Conservation (phyloP, 352 stramenopile species). For the Globisporangium irregulare region DNA sequence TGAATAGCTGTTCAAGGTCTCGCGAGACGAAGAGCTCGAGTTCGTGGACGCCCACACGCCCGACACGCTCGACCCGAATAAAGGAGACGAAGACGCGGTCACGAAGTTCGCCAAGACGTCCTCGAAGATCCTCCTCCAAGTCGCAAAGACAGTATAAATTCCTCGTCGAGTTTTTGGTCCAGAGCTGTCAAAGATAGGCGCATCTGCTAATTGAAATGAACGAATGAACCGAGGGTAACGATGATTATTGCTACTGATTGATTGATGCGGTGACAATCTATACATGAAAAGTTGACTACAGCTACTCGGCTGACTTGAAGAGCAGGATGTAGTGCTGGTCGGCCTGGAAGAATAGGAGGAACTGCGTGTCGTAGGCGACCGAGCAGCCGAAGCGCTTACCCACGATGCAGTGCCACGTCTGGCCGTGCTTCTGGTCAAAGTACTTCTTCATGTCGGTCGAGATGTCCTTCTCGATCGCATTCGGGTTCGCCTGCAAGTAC, state of each 20-base stretch:
- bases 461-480: conserved; percentile 79
- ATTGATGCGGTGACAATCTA: neutral
- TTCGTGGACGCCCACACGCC: conserved; percentile 62
- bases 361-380: conserved; percentile 89
- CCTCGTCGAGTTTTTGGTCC: neutral
- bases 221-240: neutral
- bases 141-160: conserved; percentile 37
- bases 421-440: conserved; percentile 96
- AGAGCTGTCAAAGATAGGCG: neutral
- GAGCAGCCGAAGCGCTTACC: conserved; percentile 89
- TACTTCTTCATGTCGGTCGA: conserved; percentile 99
- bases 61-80: conserved; percentile 37
- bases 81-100: conserved; percentile 34
- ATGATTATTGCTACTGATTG: neutral
- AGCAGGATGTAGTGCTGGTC: conserved; percentile 83
- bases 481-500: conserved; percentile 33
- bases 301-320: conserved; percentile 78
- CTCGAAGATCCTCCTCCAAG: conserved; percentile 56
- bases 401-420: conserved; percentile 95
- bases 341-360: conserved; percentile 83
- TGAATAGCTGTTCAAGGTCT: conserved; percentile 60
- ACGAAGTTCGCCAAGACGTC: conserved; percentile 52
- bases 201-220: neutral
- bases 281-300: neutral
- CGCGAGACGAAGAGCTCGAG: conserved; percentile 70